Evolutionary conservation across 129 eudicot genomes (phyloP).

Genomic region (Logfia minima): DNA sequence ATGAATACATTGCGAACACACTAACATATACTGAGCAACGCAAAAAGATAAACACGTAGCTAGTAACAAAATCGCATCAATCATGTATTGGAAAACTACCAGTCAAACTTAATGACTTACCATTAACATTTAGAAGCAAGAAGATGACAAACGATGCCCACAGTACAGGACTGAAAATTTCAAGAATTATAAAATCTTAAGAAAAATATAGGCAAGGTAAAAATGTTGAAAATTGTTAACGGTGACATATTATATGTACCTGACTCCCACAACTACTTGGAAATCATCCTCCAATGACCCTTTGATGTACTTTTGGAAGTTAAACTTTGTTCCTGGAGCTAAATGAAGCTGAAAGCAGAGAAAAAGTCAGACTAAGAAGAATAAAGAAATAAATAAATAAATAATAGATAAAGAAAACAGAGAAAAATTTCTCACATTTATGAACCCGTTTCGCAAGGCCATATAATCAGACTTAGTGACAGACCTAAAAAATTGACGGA

Average conservation of each 20-base stretch:
- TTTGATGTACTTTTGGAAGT: conserved; percentile 91
- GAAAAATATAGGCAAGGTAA: neutral
- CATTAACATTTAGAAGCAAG: conserved; percentile 81
- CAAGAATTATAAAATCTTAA: neutral
- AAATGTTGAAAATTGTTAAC: neutral
- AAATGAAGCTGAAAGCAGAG: conserved; percentile 61
- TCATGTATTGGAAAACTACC: neutral
- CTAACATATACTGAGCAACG: neutral
- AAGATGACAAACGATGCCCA: conserved; percentile 94
- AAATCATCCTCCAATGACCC: conserved; percentile 94
- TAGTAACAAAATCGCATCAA: neutral
- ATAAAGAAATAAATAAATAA: neutral
- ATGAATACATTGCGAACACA: neutral
- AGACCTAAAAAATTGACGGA: conserved; percentile 75
- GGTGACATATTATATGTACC: conserved; percentile 39
- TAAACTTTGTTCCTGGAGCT: conserved; percentile 73
- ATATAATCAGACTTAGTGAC: conserved; percentile 79
- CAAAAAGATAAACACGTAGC: neutral
- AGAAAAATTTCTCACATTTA: conserved; percentile 50
- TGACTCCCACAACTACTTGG: conserved; percentile 81
- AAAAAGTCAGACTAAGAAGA: neutral
- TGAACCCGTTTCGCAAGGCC: conserved; percentile 88
- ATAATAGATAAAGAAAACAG: neutral
- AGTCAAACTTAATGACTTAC: conserved; percentile 28
- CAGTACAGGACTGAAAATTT: conserved; percentile 68